phyloP scores from a whole-genome alignment of 2,329 filamentous ascomycete species.

The Pleoardoris graminearum region DNA sequence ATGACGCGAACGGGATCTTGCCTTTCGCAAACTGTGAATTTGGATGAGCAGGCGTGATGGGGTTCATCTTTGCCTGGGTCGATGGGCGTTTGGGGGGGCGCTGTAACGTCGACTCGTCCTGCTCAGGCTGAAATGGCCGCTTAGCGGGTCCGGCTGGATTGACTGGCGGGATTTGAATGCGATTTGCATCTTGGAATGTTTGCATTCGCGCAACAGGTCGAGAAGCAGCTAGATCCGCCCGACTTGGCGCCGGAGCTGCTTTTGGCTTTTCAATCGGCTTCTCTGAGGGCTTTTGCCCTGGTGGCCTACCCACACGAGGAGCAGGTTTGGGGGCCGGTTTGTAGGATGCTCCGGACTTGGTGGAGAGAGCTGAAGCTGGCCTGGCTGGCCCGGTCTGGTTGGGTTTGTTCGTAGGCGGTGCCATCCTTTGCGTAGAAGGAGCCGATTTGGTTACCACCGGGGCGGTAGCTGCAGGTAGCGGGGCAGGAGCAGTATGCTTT shows the following conservation, averaged over 20 bases:
- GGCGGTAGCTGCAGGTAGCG: slow-evolving; percentile 52
- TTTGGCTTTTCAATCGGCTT: slow-evolving; percentile 77
- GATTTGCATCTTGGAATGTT: slow-evolving; percentile 62
- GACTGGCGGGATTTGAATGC: slow-evolving; percentile 57
- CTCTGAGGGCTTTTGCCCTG: slow-evolving; percentile 56
- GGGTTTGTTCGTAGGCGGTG: slow-evolving; percentile 60
- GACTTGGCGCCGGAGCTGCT: slow-evolving; percentile 38
- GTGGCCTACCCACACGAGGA: slow-evolving; percentile 37
- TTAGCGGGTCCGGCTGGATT: slow-evolving; percentile 75
- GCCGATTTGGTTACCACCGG: slow-evolving; percentile 25
- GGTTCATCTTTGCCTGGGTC: slow-evolving; percentile 51
- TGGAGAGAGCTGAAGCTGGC: slow-evolving; percentile 35
- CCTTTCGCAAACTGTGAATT: slow-evolving; percentile 79
- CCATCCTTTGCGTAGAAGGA: slow-evolving; percentile 24
- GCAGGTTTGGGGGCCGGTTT: slow-evolving; percentile 32
- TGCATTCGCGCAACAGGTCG: slow-evolving; percentile 64
- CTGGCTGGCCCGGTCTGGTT: slow-evolving; percentile 37
- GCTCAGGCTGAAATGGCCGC: slow-evolving; percentile 73
- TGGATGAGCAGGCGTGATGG: slow-evolving; percentile 58
- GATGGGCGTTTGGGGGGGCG: slow-evolving; percentile 42
- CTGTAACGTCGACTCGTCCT: slow-evolving; percentile 60
- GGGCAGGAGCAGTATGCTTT: slow-evolving; percentile 52
- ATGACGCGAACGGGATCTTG: slow-evolving; percentile 86
- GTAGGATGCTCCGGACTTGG: slow-evolving; percentile 23
- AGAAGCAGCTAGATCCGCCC: slow-evolving; percentile 55